Base-by-base conservation (phyloP, 2,329 filamentous ascomycete genomes). In the Gaeumannomyces tritici region DNA sequence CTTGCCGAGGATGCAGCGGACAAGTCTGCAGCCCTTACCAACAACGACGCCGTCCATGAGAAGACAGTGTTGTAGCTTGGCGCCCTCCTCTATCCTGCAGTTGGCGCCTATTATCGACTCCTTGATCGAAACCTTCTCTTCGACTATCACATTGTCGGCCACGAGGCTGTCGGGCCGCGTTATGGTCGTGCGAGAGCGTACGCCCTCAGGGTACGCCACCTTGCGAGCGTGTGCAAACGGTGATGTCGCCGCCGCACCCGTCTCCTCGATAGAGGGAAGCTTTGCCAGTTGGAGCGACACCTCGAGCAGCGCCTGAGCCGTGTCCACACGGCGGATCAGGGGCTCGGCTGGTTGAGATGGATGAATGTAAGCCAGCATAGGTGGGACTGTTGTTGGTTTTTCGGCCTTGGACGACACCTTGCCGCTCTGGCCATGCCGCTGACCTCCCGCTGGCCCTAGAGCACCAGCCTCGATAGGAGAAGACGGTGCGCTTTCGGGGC, bases 31-130 rank as follows among this genome's bases (percentile, higher is more conserved):
- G 56, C 89, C 88, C 69, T 91, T 89, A 18, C 91, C 93, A 15
- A 99, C 83, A 9, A 90, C 87, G 0, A 90, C 93, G 4, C 91
- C 91, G 64, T 98, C 93, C 91, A 98, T 97, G 26, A 98, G 77
- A 59, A 98, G 75, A 74, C 93, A 98, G 66, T 93, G 85, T n/a
- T 86, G 87, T 57, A 99, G 76, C 67, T 93, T 90, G 33, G 89
- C 91, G n/a, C 92, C 91, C 67, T 89, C 87, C 65, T 88, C 87
- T 66, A 99, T 93, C 69, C 90, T 88, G 73, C 91, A 96, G 68
- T 91, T 91, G 5, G 90, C 86, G 3, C 95, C 95, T 55, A 99
- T 85, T 33, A 97, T 91, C 51, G 83, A 89, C 74, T 96, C 91
- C 74, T 96, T 97, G 76, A 99, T 89, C n/a, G 92, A 89, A 28